Conservation (phyloP, 371 early-diverging fungal species). For the Parasitella parasitica region DNA sequence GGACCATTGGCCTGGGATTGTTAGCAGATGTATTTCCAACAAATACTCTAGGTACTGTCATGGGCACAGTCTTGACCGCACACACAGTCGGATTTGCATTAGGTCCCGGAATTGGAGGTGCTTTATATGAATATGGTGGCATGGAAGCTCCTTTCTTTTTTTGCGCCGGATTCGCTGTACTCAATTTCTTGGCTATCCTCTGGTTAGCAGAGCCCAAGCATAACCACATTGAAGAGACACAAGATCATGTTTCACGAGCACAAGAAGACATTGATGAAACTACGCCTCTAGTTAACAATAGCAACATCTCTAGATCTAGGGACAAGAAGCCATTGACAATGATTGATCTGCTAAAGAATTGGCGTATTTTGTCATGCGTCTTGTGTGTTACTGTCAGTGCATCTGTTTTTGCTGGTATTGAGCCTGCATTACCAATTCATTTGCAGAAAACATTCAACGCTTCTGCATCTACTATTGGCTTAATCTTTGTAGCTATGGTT, state of each 20-base stretch:
- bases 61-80: slow-evolving; percentile 74
- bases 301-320: not conserved
- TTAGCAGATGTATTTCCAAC: slow-evolving; percentile 80
- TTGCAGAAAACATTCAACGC: slow-evolving; percentile 46
- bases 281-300: slow-evolving; percentile 11
- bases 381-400: slow-evolving; percentile 57
- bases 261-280: slow-evolving; percentile 25
- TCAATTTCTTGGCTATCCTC: slow-evolving; percentile 70
- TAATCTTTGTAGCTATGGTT: slow-evolving; percentile 63
- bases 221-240: slow-evolving; percentile 8
- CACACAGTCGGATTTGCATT: slow-evolving; percentile 72
- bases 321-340: slow-evolving; percentile 40
- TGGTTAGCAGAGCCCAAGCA: slow-evolving; percentile 61
- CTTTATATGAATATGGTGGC: slow-evolving; percentile 68
- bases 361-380: slow-evolving; percentile 55
- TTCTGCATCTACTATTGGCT: slow-evolving; percentile 53
- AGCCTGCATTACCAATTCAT: slow-evolving; percentile 65
- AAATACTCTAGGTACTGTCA: slow-evolving; percentile 67
- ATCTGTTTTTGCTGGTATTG: slow-evolving; percentile 63
- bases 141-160: slow-evolving; percentile 73
- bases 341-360: slow-evolving; percentile 50
- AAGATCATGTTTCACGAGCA: slow-evolving; percentile 23
- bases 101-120: slow-evolving; percentile 82
- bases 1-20: slow-evolving; percentile 75
- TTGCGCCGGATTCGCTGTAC: slow-evolving; percentile 62